These are phyloP conservation scores for Globisporangium rhizosaccharum DNA, from an alignment of 352 stramenopile genomes.

Conservation along the genomic window DNA sequence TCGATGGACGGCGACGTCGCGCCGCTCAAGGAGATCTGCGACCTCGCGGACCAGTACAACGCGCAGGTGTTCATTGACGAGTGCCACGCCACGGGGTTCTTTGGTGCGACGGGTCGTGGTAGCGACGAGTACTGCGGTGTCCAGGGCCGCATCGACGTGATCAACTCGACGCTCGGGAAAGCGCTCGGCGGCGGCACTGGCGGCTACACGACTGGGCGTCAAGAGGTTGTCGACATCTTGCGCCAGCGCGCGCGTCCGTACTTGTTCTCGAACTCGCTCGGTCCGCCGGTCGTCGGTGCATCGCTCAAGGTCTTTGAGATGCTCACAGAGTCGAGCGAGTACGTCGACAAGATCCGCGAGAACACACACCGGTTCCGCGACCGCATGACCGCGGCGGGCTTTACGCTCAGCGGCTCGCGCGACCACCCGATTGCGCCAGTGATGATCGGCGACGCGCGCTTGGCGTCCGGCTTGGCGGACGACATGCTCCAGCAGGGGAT, in stretches of 20 bases:
- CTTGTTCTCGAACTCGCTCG: slow-evolving; percentile 92
- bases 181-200: slow-evolving; percentile 90
- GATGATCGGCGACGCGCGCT: slow-evolving; percentile 89
- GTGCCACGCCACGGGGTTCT: slow-evolving; percentile 93
- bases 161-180: slow-evolving; percentile 94
- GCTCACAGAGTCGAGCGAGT: slow-evolving; percentile 80
- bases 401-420: slow-evolving; percentile 83
- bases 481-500: slow-evolving; percentile 91
- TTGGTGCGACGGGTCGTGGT: slow-evolving; percentile 87
- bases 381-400: slow-evolving; percentile 87
- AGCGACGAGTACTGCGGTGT: slow-evolving; percentile 91
- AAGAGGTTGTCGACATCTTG: slow-evolving; percentile 90
- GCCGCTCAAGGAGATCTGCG: slow-evolving; percentile 86
- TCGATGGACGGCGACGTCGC: slow-evolving; percentile 94
- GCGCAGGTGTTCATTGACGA: slow-evolving; percentile 93
- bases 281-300: slow-evolving; percentile 90
- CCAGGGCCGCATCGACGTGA: slow-evolving; percentile 87
- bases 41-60: slow-evolving; percentile 90
- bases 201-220: slow-evolving; percentile 88
- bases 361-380: slow-evolving; percentile 92
- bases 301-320: slow-evolving; percentile 92
- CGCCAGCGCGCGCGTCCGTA: slow-evolving; percentile 90
- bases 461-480: slow-evolving; percentile 87
- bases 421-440: slow-evolving; percentile 90
- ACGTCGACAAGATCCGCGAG: slow-evolving; percentile 81